phyloP scores from a whole-genome alignment of 1,139 yeast species.

The Hemisphaericaspora lyxosophila region DNA sequence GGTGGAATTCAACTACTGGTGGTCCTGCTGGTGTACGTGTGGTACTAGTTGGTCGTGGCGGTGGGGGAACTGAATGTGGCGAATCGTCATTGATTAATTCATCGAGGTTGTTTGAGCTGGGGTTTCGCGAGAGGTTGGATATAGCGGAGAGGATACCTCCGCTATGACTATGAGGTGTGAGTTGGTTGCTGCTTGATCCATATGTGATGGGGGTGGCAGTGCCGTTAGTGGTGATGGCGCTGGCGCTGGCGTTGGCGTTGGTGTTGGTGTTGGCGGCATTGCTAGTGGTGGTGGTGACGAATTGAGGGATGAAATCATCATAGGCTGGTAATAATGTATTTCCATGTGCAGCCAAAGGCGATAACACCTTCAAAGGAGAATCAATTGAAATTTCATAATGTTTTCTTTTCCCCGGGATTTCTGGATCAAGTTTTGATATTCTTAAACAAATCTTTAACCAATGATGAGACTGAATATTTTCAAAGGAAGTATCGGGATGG shows the following conservation, averaged over 20 bases:
- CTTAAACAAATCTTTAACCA: slow-evolving; percentile 90
- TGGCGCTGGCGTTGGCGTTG: slow-evolving; percentile 26
- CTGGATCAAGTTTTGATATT: slow-evolving; percentile 62
- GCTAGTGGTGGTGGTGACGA: slow-evolving; percentile 9
- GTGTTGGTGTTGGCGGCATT: slow-evolving; percentile 20
- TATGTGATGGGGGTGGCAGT: too few relatives aligned
- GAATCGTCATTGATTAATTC: slow-evolving; percentile 1
- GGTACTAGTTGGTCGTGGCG: slow-evolving; percentile 1
- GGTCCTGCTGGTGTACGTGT: too few relatives aligned
- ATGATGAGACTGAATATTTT: slow-evolving; percentile 80
- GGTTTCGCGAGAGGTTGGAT: slow-evolving; percentile 11
- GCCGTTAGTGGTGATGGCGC: slow-evolving; percentile 60
- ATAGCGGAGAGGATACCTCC: background rate
- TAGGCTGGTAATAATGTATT: slow-evolving; percentile 67
- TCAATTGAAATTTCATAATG: slow-evolving; percentile 92
- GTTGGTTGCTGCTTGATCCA: too few relatives aligned
- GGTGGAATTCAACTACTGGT: slow-evolving; percentile 25
- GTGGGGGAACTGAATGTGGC: background rate
- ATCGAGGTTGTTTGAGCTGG: slow-evolving; percentile 12
- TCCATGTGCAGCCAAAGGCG: slow-evolving; percentile 67
- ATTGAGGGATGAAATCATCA: slow-evolving; percentile 25
- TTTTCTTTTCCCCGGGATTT: slow-evolving; percentile 60
- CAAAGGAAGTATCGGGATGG: slow-evolving; percentile 82
- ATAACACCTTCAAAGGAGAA: slow-evolving; percentile 79
- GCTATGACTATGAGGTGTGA: too few relatives aligned